Percentiles rank a stretch among this genome's conserved stretches.
phyloP scores from a whole-genome alignment of 768 basidiomycete species.

The Leccinum variicolor region DNA sequence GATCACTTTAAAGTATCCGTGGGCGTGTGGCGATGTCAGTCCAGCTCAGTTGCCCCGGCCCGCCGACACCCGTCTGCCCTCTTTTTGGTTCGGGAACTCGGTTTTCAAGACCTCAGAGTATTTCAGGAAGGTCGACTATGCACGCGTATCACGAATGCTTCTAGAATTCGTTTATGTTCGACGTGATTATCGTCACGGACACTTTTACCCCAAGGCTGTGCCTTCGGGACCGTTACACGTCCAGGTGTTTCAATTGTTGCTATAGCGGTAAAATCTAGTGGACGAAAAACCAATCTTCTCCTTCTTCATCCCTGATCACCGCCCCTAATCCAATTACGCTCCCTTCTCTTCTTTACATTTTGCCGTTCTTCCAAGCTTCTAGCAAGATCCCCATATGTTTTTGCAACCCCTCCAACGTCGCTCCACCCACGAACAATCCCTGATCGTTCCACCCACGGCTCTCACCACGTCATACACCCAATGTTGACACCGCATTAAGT shows the following conservation, averaged over 20 bases:
- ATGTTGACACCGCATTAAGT: conserved; percentile 27
- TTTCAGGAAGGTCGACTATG: conserved; percentile 2
- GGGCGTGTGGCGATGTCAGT: conserved; percentile 2
- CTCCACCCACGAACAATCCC: conserved; percentile 13
- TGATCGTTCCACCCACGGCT: background rate
- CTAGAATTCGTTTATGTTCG: conserved; percentile 1
- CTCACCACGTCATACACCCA: conserved; percentile 26
- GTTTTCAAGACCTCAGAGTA: conserved; percentile 2
- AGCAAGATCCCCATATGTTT: conserved; percentile 24
- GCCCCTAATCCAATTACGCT: background rate
- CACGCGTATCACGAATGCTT: background rate
- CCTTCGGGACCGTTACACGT: background rate
- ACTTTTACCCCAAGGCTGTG: background rate
- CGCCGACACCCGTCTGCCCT: background rate
- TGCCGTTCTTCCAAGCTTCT: conserved; percentile 30
- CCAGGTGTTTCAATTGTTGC: conserved; percentile 21
- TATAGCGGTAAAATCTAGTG: conserved; percentile 7
- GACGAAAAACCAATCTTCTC: background rate
- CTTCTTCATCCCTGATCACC: conserved; percentile 1
- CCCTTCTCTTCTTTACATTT: conserved; percentile 13
- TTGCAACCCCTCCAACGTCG: conserved; percentile 17
- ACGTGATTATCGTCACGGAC: conserved; percentile 12
- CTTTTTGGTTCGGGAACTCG: conserved; percentile 3
- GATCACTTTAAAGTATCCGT: conserved; percentile 9
- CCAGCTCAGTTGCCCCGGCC: conserved; percentile 10